A percentile compares a stretch with the other conserved stretches of the same genome.
Conservation (phyloP, 2,329 filamentous ascomycete genomes). For the Trichothecium roseum region DNA sequence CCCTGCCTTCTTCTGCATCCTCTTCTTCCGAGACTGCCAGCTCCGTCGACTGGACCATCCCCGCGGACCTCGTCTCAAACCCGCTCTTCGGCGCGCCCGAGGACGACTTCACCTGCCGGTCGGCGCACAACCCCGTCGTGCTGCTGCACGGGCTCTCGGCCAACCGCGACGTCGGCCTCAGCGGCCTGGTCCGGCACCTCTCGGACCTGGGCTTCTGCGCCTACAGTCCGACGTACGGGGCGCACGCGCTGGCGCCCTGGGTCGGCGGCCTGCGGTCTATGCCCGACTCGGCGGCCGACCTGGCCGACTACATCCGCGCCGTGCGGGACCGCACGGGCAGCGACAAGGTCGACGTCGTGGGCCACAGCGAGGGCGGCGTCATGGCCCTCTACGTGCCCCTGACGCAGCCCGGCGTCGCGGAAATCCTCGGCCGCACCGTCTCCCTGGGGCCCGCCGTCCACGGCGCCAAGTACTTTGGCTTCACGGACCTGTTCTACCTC, state of each 20-base stretch:
- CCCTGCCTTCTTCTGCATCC: background rate
- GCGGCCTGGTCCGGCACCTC: slow-evolving; percentile 1
- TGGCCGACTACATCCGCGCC: slow-evolving; percentile 4
- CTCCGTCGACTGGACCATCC: slow-evolving; percentile 1
- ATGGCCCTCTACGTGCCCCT: slow-evolving; percentile 5
- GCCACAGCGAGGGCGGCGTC: slow-evolving; percentile 6
- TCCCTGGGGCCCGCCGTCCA: slow-evolving; percentile 4
- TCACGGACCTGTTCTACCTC: slow-evolving; percentile 6
- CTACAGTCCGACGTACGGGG: slow-evolving; percentile 4
- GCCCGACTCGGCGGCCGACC: slow-evolving; percentile 1
- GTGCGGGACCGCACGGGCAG: slow-evolving; percentile 4
- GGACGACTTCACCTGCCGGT: slow-evolving; percentile 4
- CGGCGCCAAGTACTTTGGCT: slow-evolving; percentile 6
- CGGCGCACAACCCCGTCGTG: slow-evolving; percentile 2
- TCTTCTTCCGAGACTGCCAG: too few species aligned
- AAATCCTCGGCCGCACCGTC: slow-evolving; percentile 3
- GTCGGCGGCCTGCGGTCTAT: slow-evolving; percentile 5
- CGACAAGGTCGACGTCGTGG: slow-evolving; percentile 5
- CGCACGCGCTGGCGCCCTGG: background rate
- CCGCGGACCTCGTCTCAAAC: slow-evolving; percentile 1
- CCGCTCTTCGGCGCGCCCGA: slow-evolving; percentile 3
- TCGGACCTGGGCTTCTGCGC: slow-evolving; percentile 3
- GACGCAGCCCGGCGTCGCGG: slow-evolving; percentile 3
- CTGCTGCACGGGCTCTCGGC: slow-evolving; percentile 5
- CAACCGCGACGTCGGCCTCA: slow-evolving; percentile 4